phyloP scores from a whole-genome alignment of 805 yeast genomes.

The Starmerella apicola region DNA sequence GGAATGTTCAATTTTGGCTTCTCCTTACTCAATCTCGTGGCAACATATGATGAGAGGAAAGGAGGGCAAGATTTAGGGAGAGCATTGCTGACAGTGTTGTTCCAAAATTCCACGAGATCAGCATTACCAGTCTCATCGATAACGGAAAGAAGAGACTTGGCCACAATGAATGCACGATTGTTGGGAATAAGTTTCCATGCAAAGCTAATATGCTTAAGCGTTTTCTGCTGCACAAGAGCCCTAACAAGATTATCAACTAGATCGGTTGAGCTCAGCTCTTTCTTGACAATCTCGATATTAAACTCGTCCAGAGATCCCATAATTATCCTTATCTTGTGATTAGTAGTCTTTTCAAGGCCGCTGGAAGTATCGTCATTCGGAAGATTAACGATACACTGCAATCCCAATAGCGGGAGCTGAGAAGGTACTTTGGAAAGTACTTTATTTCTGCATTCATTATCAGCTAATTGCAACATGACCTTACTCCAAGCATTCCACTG shows the following conservation, averaged over 20 bases:
- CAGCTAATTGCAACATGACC: not conserved
- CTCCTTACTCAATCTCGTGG: not conserved
- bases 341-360: not conserved
- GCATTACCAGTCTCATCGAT: slow-evolving; percentile 1
- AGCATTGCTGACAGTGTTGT: slow-evolving; percentile 2
- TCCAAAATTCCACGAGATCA: slow-evolving; percentile 15
- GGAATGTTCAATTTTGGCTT: slow-evolving; percentile 8
- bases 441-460: not conserved
- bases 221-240: not conserved
- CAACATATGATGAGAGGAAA: slow-evolving; percentile 4
- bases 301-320: slow-evolving; percentile 1
- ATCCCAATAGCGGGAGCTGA: not conserved
- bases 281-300: not conserved
- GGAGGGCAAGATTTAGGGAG: slow-evolving; percentile 7
- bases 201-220: not conserved
- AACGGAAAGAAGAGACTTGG: slow-evolving; percentile 5
- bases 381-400: not conserved
- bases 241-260: slow-evolving; percentile 4
- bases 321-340: slow-evolving; percentile 4
- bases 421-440: not conserved
- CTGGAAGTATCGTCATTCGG: not conserved
- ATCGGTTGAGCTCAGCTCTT: not conserved
- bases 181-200: slow-evolving; percentile 6
- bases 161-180: slow-evolving; percentile 5
- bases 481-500: slow-evolving; percentile 3